Evolutionary conservation across 345 rosid genomes (phyloP), one percentile per base, ranked within the genome.

Genomic region (Hibiscus syriacus): DNA sequence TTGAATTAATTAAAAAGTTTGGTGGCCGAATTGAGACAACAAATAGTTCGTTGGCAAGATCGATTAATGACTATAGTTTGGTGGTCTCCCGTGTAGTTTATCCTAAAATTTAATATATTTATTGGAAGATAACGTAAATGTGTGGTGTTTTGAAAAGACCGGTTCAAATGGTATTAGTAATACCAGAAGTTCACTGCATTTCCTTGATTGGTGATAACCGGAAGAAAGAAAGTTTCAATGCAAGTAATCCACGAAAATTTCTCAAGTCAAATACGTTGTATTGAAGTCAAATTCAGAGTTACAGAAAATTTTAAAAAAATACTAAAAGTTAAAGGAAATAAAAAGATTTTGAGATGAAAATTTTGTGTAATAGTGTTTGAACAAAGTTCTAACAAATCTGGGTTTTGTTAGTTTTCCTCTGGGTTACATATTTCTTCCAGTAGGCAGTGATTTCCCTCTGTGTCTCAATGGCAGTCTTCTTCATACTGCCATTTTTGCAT

Each of bases 371-470:
- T 12, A 6, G 52, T 32, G 66, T 62, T 23, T 10, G 29, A 61
- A 61, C 13, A n/a, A 6, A 6, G 38, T 34, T 26, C 41, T 70
- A 90, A 56, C 98, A 87, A 38, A 88, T 80, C 36, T 80, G 79
- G 72, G 81, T 88, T 75, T 71, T 88, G 77, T 53, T 79, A 17
- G 81, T 63, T 71, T 84, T 84, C 81, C 72, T 83, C 1, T 74
- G 83, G 55, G 14, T 56, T 66, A 89, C 96, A 22, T 80, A 85
- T 73, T 87, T 90, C 80, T 71, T 93, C 98, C 98, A 89, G 56
- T 73, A 86, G 29, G 75, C 58, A 9, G 92, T 76, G 45, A 89
- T 73, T 60, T 93, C 98, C 80, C 88, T 83, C 58, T 80, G 85
- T 3, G 79, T 86, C 72, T 93, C 90, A 22, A 83, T 72, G 0